A percentile compares a stretch with the other conserved stretches of the same genome.
These are phyloP conservation scores for Onygenales sp. DNA, from an alignment of 2,329 filamentous ascomycete genomes.

Conservation along the genomic window DNA sequence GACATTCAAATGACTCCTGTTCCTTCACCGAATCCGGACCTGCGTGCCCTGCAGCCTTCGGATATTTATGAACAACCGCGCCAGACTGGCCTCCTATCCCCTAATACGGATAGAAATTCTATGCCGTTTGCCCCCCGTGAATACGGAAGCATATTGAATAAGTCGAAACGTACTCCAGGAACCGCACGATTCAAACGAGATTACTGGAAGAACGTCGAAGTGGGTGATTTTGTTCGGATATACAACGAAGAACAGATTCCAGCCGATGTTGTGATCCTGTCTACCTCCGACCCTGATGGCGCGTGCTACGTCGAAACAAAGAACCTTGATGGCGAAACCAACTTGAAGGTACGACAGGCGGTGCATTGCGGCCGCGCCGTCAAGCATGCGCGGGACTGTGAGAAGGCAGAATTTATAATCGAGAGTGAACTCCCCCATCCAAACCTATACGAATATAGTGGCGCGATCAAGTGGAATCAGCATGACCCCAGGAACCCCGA, in stretches of 20 bases:
- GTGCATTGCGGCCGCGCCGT: slow-evolving; percentile 74
- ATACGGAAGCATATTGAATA: slow-evolving; percentile 66
- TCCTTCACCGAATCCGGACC: slow-evolving; percentile 56
- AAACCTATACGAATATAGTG: slow-evolving; percentile 93
- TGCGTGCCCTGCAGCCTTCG: not conserved
- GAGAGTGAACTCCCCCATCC: slow-evolving; percentile 87
- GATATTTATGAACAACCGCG: not conserved
- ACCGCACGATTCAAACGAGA: slow-evolving; percentile 84
- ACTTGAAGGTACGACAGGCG: slow-evolving; percentile 87
- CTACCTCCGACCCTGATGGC: slow-evolving; percentile 87
- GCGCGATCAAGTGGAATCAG: slow-evolving; percentile 79
- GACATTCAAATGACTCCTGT: slow-evolving; percentile 96
- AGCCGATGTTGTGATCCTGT: slow-evolving; percentile 82
- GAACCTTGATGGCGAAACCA: slow-evolving; percentile 95
- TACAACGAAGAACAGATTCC: slow-evolving; percentile 96
- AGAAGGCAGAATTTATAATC: slow-evolving; percentile 74
- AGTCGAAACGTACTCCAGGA: slow-evolving; percentile 52
- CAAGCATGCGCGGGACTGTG: slow-evolving; percentile 85
- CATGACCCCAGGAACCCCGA: slow-evolving; percentile 53
- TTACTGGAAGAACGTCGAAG: slow-evolving; percentile 88
- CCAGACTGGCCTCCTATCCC: not conserved
- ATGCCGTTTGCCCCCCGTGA: slow-evolving; percentile 26
- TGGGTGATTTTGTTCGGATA: slow-evolving; percentile 91
- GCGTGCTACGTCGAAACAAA: slow-evolving; percentile 98
- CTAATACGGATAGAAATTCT: not conserved